Evolutionary conservation across 495 filamentous ascomycete species (phyloP).

Genomic region (Delitschia confertaspora): DNA sequence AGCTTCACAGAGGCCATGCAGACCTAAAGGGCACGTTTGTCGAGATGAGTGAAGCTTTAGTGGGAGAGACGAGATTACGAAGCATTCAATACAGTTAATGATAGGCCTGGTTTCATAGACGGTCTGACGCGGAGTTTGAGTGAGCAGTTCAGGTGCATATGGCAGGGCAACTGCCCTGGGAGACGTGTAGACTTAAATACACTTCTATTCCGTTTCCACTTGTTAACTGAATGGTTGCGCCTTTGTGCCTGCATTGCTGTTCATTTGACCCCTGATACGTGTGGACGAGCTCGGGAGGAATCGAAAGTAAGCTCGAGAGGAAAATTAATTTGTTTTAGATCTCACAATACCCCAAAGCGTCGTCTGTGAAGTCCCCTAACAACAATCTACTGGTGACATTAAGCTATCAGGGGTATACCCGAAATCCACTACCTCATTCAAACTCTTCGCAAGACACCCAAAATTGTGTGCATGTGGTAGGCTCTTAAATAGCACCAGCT

Average conservation of each 20-base stretch:
- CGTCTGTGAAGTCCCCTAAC: no score
- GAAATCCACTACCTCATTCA: background rate
- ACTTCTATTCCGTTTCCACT: no score
- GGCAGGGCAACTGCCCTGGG: no score
- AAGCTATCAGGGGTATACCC: background rate
- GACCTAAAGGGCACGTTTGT: conserved; percentile 20
- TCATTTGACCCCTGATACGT: no score
- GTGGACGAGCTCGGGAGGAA: no score
- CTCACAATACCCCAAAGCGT: no score
- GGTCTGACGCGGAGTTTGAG: background rate
- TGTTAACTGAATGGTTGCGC: no score
- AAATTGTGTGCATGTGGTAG: background rate
- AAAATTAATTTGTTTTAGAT: no score
- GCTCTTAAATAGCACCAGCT: conserved; percentile 53
- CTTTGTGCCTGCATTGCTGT: no score
- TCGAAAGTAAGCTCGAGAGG: no score
- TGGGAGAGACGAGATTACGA: conserved; percentile 4
- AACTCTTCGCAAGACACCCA: background rate
- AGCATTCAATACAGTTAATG: conserved; percentile 25
- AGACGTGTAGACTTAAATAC: no score
- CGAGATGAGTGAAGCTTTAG: background rate
- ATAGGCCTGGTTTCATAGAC: conserved; percentile 15
- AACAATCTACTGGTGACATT: no score
- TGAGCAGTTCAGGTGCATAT: conserved; percentile 6
- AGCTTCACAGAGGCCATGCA: conserved; percentile 29